Base-by-base conservation (phyloP, 441 rosid genomes). In the Flueggea neowawraea region DNA sequence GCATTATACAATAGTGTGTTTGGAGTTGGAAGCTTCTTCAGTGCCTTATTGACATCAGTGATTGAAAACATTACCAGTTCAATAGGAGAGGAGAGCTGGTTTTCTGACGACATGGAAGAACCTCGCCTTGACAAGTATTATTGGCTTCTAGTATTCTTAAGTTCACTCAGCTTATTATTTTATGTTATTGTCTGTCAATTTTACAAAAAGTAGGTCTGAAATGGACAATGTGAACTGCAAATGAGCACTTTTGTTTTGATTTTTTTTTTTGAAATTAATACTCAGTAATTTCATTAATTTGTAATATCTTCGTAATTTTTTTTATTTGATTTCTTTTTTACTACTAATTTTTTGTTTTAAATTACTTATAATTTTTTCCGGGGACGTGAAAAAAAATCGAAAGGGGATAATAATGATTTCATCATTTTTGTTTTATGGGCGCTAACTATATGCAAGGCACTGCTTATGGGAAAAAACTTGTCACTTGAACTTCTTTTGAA, bases 1-100 rank as follows among this genome's bases (percentile, higher is more conserved):
- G 97, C 98, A 0, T 65, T 94, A 8, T 87, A 88, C 62, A 90
- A 91, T 0, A 90, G 98, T 50, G 98, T 94, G 12, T 94, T 90
- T 16, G 98, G 97, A 4, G 91, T 90, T 1, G 98, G 98, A 57
- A 85, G 98, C 69, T 90, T 94, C 61, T 33, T 85, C 73, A 87
- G 97, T 65, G 96, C 98, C 15, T 55, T 84, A 16, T 43, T 87
- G 80, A 94, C 88, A 12, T 67, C 90, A 5, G 15, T 74, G 2
- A 69, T 85, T 1, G 98, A 94, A 77, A 50, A 31, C 62, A 22
- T 70, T 54, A 70, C 89, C 8, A 69, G 72, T 6, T 72, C 76
- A 32, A 65, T 62, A 55, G 85, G 77, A 32, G 72, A 78, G 12
- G 62, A 77, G 58, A 79, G 84, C 79, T 94, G 97, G 98, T 94